phyloP scores from a whole-genome alignment of 148 eudicot species.

The Rhododendron vialii region DNA sequence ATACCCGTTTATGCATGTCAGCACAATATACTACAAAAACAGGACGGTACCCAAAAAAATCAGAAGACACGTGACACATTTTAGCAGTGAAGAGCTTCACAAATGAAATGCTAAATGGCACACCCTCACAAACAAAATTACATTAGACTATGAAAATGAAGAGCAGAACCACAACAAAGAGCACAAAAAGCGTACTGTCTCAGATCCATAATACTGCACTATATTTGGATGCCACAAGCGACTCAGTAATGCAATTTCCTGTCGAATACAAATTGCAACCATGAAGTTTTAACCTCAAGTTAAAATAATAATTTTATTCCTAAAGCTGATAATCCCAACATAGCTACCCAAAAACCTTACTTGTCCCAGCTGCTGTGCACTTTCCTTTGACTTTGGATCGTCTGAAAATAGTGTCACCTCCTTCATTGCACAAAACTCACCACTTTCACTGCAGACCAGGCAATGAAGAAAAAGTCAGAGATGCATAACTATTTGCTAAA shows the following conservation, averaged over 20 bases:
- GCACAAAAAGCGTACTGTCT: slow-evolving; percentile 24
- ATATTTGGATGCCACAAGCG: slow-evolving; percentile 54
- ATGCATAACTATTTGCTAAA: not conserved
- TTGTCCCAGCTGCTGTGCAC: slow-evolving; percentile 50
- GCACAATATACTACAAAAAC: not conserved
- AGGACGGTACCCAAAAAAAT: not conserved
- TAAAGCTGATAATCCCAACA: not conserved
- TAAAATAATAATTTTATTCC: not conserved
- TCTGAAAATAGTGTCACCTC: slow-evolving; percentile 56
- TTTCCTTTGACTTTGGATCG: slow-evolving; percentile 54
- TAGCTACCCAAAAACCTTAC: slow-evolving; percentile 27
- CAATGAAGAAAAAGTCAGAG: not conserved
- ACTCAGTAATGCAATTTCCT: slow-evolving; percentile 54
- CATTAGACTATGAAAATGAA: not conserved
- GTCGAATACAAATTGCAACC: slow-evolving; percentile 16
- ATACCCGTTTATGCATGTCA: not conserved
- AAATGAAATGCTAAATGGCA: not conserved
- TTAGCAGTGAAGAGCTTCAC: not conserved
- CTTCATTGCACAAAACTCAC: slow-evolving; percentile 72
- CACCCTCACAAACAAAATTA: not conserved
- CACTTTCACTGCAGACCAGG: slow-evolving; percentile 40
- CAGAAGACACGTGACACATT: too few species aligned
- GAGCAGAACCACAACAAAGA: not conserved
- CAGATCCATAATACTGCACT: slow-evolving; percentile 53
- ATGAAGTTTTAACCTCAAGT: slow-evolving; percentile 1